A percentile compares a stretch with the other conserved stretches of the same genome.
These are phyloP conservation scores for Nakaseomyces sp. DNA, from an alignment of 1,139 yeast species.

Conservation along the genomic window DNA sequence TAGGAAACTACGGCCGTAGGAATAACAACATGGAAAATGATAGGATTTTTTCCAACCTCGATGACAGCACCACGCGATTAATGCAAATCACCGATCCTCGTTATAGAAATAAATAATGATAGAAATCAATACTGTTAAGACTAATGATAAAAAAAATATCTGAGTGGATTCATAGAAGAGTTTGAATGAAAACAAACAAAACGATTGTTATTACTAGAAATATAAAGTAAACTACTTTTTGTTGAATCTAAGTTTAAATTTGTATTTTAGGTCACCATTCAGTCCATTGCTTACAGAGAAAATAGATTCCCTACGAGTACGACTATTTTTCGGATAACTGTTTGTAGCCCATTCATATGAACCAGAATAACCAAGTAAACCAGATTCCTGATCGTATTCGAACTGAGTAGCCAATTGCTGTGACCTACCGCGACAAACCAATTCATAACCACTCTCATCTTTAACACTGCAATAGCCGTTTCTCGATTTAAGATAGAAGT, in stretches of 20 bases:
- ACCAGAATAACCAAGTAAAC: conserved; percentile 56
- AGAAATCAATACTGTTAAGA: neutral
- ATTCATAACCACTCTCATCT: conserved; percentile 25
- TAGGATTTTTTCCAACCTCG: conserved; percentile 4
- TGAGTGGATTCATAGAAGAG: too few species aligned
- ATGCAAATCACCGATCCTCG: conserved; percentile 7
- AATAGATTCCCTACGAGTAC: conserved; percentile 47
- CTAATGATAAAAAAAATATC: neutral
- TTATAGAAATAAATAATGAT: neutral
- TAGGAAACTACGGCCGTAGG: neutral
- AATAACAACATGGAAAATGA: neutral
- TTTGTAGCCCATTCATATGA: conserved; percentile 55
- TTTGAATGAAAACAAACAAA: too few species aligned
- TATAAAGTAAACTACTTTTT: conserved; percentile 8
- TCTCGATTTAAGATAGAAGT: conserved; percentile 56
- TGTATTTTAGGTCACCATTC: conserved; percentile 33
- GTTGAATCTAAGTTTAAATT: conserved; percentile 37
- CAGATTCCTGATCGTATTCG: conserved; percentile 40
- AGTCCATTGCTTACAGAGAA: conserved; percentile 35
- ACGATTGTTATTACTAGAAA: too few species aligned
- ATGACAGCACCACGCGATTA: conserved; percentile 22
- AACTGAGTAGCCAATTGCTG: conserved; percentile 45
- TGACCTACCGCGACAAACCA: conserved; percentile 33
- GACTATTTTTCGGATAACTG: conserved; percentile 35
- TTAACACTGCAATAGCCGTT: conserved; percentile 65